A percentile compares a stretch with the other conserved stretches of the same genome.
phyloP scores from a whole-genome alignment of 169 alveolate species.

The Babesia bovis region DNA sequence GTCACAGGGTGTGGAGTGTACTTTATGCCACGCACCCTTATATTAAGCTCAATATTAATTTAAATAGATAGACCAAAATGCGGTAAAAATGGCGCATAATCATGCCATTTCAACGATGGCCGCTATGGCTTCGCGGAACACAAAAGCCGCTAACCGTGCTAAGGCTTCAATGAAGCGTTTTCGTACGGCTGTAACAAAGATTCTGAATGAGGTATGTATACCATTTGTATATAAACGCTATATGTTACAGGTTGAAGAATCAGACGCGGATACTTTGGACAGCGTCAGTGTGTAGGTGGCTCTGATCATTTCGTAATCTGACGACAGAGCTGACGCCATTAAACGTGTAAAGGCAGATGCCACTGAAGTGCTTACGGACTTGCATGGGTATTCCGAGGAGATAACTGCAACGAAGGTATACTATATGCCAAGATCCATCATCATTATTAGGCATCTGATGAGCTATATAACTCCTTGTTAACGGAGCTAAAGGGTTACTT shows the following conservation, averaged over 20 bases:
- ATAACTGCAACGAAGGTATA: slow-evolving; percentile 34
- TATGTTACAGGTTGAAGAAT: slow-evolving; percentile 9
- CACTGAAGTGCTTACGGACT: slow-evolving; percentile 33
- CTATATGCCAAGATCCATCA: background rate
- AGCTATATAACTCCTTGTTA: slow-evolving; percentile 48
- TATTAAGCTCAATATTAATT: background rate
- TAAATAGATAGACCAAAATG: background rate
- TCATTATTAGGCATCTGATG: slow-evolving; percentile 37
- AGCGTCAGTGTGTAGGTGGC: background rate
- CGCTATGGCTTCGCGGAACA: slow-evolving; percentile 71
- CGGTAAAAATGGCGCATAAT: slow-evolving; percentile 18
- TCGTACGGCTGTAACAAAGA: slow-evolving; percentile 33
- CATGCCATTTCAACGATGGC: slow-evolving; percentile 65
- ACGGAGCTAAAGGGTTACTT: slow-evolving; percentile 52
- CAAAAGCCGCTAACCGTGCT: slow-evolving; percentile 66
- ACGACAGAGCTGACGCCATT: slow-evolving; percentile 31
- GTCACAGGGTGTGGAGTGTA: slow-evolving; percentile 4
- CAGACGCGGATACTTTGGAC: background rate
- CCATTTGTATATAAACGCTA: background rate
- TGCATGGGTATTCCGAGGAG: slow-evolving; percentile 59
- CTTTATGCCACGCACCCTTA: slow-evolving; percentile 1
- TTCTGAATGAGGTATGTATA: slow-evolving; percentile 30
- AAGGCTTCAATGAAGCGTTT: slow-evolving; percentile 47
- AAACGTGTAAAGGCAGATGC: slow-evolving; percentile 43
- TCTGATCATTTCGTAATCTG: background rate